phyloP scores from a whole-genome alignment of 2,329 filamentous ascomycete genomes.

The Cylindrodendrum hubeiense region DNA sequence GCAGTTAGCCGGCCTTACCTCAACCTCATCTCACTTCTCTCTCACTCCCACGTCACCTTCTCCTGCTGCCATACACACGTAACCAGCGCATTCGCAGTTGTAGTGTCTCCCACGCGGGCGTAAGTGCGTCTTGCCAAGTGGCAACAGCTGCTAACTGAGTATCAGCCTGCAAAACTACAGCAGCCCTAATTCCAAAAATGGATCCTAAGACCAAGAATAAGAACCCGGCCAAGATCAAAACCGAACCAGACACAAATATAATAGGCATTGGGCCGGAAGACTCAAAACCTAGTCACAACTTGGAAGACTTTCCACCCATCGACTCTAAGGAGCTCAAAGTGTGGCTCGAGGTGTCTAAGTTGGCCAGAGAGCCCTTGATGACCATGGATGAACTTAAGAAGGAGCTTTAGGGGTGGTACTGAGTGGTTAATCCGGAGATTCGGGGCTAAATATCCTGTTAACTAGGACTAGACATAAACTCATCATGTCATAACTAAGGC shows the following conservation, averaged over 20 bases:
- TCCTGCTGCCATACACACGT: too few species aligned
- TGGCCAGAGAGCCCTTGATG: slow-evolving; percentile 18
- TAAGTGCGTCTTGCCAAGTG: too few species aligned
- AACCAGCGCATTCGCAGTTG: too few species aligned
- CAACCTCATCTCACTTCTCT: neutral
- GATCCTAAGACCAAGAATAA: neutral
- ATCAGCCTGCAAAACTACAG: too few species aligned
- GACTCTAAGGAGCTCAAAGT: neutral
- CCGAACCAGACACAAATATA: neutral
- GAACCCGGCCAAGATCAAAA: neutral
- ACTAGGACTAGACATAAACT: neutral
- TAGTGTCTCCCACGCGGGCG: too few species aligned
- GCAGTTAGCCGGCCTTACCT: neutral
- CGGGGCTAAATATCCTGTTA: neutral
- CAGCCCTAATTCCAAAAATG: too few species aligned
- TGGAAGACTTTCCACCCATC: slow-evolving; percentile 4
- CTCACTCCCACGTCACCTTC: too few species aligned
- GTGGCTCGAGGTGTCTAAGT: neutral
- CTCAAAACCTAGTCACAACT: neutral
- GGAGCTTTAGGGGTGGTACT: neutral
- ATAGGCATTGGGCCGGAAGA: too few species aligned
- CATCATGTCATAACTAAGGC: slow-evolving; percentile 5
- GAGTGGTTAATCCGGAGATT: neutral
- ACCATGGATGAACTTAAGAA: slow-evolving; percentile 18
- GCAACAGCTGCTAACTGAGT: too few species aligned